phyloP scores from a whole-genome alignment of 129 eudicot species.

The Ambrosia artemisiifolia region DNA sequence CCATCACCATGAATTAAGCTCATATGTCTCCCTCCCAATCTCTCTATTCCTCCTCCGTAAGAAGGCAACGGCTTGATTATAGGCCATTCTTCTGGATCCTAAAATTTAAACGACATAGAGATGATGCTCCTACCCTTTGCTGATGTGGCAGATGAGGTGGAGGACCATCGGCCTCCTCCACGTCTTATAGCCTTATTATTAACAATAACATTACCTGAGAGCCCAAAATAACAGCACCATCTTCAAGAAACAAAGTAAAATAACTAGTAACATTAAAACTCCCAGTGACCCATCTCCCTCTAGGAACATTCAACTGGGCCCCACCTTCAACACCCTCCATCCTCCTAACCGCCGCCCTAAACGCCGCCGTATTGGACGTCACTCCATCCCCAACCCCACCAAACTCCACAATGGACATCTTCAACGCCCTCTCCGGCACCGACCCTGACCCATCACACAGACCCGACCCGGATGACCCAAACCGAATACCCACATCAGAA shows the following conservation, averaged over 20 bases:
- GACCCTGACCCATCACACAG: slow-evolving; percentile 30
- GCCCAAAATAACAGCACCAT: slow-evolving; percentile 86
- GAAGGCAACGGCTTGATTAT: slow-evolving; percentile 91
- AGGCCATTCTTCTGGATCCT: slow-evolving; percentile 97
- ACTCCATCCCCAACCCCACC: slow-evolving; percentile 97
- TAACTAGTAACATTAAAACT: slow-evolving; percentile 84
- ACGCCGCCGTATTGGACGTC: slow-evolving; percentile 90
- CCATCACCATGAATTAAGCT: slow-evolving; percentile 87
- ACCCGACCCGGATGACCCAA: slow-evolving; percentile 45
- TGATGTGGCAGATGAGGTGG: too few species aligned
- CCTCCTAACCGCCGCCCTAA: slow-evolving; percentile 55
- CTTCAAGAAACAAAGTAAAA: slow-evolving; percentile 81
- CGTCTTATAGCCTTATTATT: too few species aligned
- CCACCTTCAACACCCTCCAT: slow-evolving; percentile 63
- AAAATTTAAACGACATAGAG: slow-evolving; percentile 15
- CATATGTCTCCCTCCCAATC: slow-evolving; percentile 87
- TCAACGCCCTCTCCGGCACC: slow-evolving; percentile 53
- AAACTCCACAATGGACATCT: slow-evolving; percentile 59
- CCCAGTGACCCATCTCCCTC: slow-evolving; percentile 86
- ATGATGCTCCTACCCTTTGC: too few species aligned
- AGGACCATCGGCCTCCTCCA: too few species aligned
- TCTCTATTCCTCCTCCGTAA: slow-evolving; percentile 97
- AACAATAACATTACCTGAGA: slow-evolving; percentile 53
- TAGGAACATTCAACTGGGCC: slow-evolving; percentile 76
- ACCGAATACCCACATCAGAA: slow-evolving; percentile 2